Evolutionary conservation across 1,284 basidiomycete genomes (phyloP), one percentile per base, ranked within the genome.

Genomic region (Malassezia slooffiae): DNA sequence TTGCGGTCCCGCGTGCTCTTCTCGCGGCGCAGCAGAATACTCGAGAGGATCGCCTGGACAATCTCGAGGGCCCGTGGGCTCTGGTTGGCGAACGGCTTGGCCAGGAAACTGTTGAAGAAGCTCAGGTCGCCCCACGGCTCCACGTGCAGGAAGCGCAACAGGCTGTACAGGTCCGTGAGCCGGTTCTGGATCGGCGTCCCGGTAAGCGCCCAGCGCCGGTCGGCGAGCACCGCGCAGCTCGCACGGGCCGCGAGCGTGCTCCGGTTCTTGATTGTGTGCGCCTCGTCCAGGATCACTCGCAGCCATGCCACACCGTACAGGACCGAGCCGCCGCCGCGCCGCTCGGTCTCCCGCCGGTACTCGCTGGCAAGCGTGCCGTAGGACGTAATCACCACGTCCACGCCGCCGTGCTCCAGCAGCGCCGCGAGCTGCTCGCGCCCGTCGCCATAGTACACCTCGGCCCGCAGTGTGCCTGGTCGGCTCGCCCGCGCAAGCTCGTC

Each of bases 161-260:
- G 45, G 22, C 52, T 55, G 45, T 84, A 90, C 6, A 97, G 73
- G 62, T 96, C 90, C 52, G 95, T 91, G 4, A 96, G 75, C 37
- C 68, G 67, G 31, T 97, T 97, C 47, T 96, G 87, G 52, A 97
- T 96, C 0, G 91, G 91, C 9, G 91, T 96, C 23, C 88, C 84
- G 4, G 88, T 93, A 11, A 95, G 78, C 4, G 85, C 85, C 91
- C 91, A 97, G 52, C 85, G 76, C 27, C 85, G 75, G 47, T 80
- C 75, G 3, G 84, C 83, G 35, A 77, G 77, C 6, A 97, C 75
- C 7, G 83, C 83, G 65, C 83, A 95, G 36, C 84, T 85, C 2
- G 91, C 88, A 58, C 85, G 86, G 0, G 91, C 86, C 9, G 84
- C 85, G 65, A 86, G 83, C 49, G 89, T 93, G 2, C 78, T 78